A percentile compares a stretch with the other conserved stretches of the same genome.
Conservation (phyloP, 768 basidiomycete genomes). For the Amanita molliuscula region DNA sequence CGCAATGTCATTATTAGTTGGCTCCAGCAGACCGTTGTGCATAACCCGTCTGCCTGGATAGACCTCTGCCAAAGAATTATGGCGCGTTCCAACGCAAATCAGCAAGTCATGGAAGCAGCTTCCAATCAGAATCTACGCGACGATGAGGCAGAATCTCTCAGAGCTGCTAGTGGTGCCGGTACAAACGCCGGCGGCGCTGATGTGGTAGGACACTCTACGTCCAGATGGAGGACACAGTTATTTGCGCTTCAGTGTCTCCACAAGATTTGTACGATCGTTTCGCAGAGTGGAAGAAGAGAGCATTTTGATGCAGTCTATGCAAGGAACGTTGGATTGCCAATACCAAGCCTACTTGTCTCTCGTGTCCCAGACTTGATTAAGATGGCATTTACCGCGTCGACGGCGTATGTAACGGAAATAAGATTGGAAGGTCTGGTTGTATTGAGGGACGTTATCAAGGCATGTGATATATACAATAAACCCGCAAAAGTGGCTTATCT, state of each 20-base stretch:
- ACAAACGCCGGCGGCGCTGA: background rate
- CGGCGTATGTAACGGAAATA: constrained; percentile 94
- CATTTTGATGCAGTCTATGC: constrained; percentile 77
- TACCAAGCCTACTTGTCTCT: constrained; percentile 59
- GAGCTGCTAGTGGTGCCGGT: constrained; percentile 12
- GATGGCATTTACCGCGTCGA: constrained; percentile 97
- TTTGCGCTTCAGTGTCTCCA: constrained; percentile 93
- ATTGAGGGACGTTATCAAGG: constrained; percentile 87
- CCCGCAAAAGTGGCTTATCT: background rate
- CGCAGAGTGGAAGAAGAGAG: constrained; percentile 63
- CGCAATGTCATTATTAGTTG: constrained; percentile 88
- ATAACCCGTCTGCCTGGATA: constrained; percentile 96
- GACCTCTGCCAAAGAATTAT: constrained; percentile 96
- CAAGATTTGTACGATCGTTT: constrained; percentile 71
- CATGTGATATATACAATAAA: constrained; percentile 17
- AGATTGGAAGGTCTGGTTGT: constrained; percentile 85
- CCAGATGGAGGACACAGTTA: constrained; percentile 93
- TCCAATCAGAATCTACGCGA: constrained; percentile 52
- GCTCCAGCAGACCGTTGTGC: constrained; percentile 88
- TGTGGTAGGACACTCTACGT: constrained; percentile 35
- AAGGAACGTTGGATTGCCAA: constrained; percentile 42
- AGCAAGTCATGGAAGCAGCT: constrained; percentile 58
- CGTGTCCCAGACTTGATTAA: constrained; percentile 89
- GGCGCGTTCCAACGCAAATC: constrained; percentile 83
- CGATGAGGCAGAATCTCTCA: constrained; percentile 88